Evolutionary conservation across 2,329 filamentous ascomycete genomes (phyloP).

Genomic region (Colletotrichum magnum): DNA sequence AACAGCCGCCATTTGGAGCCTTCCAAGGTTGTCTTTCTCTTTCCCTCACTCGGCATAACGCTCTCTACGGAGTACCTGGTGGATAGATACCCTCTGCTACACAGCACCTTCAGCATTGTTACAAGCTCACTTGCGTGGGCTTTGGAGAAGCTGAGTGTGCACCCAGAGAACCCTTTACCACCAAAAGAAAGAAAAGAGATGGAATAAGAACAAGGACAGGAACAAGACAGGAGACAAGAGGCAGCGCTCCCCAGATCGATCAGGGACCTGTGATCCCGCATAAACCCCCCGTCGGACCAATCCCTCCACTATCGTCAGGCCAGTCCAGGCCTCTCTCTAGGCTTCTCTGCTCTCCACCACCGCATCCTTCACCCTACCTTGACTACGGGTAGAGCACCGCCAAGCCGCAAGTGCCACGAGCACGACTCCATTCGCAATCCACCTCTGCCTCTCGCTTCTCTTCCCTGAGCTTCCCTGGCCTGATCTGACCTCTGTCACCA

Average conservation of each 20-base stretch:
- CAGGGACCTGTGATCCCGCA: conserved; percentile 27
- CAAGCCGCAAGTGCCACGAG: conserved; percentile 30
- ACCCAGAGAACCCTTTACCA: conserved; percentile 5
- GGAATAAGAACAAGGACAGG: conserved; percentile 11
- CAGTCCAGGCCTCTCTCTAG: conserved; percentile 7
- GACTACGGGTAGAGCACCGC: background rate
- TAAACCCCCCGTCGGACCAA: conserved; percentile 21
- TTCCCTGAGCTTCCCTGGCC: conserved; percentile 22
- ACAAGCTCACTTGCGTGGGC: conserved; percentile 6
- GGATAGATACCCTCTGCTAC: too few relatives aligned
- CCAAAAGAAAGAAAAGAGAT: conserved; percentile 1
- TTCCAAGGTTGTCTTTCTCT: background rate
- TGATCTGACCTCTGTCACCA: conserved; percentile 19
- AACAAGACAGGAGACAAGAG: conserved; percentile 1
- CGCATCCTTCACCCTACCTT: conserved; percentile 5
- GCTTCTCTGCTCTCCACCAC: conserved; percentile 12
- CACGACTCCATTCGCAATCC: conserved; percentile 38
- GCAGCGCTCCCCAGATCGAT: conserved; percentile 11
- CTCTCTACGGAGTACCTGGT: too few relatives aligned
- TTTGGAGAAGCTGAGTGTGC: conserved; percentile 26
- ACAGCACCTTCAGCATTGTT: background rate
- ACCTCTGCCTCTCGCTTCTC: conserved; percentile 13
- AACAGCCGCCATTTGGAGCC: conserved; percentile 19
- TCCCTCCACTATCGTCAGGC: conserved; percentile 9
- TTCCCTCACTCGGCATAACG: too few relatives aligned